phyloP scores from a whole-genome alignment of 1,284 basidiomycete species.

The Papiliotrema flavescens region DNA sequence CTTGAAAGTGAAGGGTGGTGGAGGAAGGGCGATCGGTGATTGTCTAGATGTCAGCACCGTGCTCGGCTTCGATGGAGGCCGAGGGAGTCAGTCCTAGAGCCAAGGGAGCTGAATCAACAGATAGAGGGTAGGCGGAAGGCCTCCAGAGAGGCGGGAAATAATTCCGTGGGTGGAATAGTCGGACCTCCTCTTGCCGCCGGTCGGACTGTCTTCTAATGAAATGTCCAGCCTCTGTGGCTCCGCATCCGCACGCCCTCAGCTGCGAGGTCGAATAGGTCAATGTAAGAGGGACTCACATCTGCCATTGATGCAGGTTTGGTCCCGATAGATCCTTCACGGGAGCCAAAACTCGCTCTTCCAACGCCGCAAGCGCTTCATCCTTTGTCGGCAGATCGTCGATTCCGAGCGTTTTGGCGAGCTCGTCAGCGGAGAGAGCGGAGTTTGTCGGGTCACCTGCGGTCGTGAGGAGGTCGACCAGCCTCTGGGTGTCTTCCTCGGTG shows the following conservation, averaged over 20 bases:
- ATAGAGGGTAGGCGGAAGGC: background rate
- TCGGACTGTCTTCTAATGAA: too few relatives aligned
- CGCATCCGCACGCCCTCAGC: background rate
- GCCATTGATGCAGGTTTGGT: conserved; percentile 38
- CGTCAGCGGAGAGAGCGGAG: conserved; percentile 20
- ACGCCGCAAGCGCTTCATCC: conserved; percentile 19
- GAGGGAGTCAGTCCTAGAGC: too few relatives aligned
- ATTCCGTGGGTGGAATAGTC: too few relatives aligned
- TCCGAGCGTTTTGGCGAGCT: conserved; percentile 32
- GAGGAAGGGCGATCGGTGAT: conserved; percentile 29
- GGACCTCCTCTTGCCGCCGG: too few relatives aligned
- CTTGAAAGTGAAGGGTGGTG: conserved; percentile 57
- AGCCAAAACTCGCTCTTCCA: conserved; percentile 38
- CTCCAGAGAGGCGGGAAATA: background rate
- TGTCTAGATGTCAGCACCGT: conserved; percentile 53
- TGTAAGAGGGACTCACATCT: conserved; percentile 27
- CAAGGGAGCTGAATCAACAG: too few relatives aligned
- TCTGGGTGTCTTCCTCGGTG: too few relatives aligned
- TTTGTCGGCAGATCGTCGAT: conserved; percentile 23
- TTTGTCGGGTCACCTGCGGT: conserved; percentile 21
- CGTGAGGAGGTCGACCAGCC: conserved; percentile 18
- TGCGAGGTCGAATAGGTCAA: background rate
- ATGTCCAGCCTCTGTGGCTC: too few relatives aligned
- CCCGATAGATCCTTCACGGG: conserved; percentile 36
- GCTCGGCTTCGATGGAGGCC: conserved; percentile 30